These are phyloP conservation scores for Neonectria ditissima DNA, from an alignment of 2,329 filamentous ascomycete genomes.

Conservation along the genomic window DNA sequence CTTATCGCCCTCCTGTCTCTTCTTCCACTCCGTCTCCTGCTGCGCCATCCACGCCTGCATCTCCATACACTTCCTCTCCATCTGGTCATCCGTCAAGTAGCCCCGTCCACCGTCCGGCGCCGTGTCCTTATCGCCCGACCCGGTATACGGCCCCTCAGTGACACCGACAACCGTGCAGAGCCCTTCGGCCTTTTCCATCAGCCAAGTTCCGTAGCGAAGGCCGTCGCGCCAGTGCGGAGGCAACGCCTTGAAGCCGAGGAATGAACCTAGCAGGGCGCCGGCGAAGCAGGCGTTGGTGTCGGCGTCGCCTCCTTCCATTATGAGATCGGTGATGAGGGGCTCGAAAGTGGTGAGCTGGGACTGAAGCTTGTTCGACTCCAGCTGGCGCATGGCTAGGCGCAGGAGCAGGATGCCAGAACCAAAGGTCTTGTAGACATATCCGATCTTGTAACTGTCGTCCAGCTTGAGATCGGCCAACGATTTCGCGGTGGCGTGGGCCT, in stretches of 20 bases:
- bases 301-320: slow-evolving; percentile 65
- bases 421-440: slow-evolving; percentile 66
- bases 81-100: slow-evolving; percentile 52
- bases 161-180: slow-evolving; percentile 55
- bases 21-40: slow-evolving; percentile 45
- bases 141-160: slow-evolving; percentile 48
- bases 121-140: slow-evolving; percentile 54
- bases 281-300: slow-evolving; percentile 67
- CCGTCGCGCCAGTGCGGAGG: slow-evolving; percentile 63
- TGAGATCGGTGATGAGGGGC: slow-evolving; percentile 59
- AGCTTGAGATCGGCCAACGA: slow-evolving; percentile 55
- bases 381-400: slow-evolving; percentile 56
- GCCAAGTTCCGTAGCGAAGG: slow-evolving; percentile 57
- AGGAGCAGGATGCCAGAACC: slow-evolving; percentile 60
- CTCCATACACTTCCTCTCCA: slow-evolving; percentile 50
- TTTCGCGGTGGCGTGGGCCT: slow-evolving; percentile 52
- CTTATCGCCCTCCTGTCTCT: slow-evolving; percentile 36
- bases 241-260: slow-evolving; percentile 59
- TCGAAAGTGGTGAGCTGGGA: slow-evolving; percentile 54
- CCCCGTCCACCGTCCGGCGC: slow-evolving; percentile 56
- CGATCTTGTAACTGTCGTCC: slow-evolving; percentile 59
- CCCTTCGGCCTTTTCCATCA: slow-evolving; percentile 57
- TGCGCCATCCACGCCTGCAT: slow-evolving; percentile 49
- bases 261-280: slow-evolving; percentile 61
- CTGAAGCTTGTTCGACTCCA: slow-evolving; percentile 33